Percentiles rank a stretch among this genome's conserved stretches.
phyloP scores from a whole-genome alignment of 164 flowering plant species.

The Umbellularia californica region DNA sequence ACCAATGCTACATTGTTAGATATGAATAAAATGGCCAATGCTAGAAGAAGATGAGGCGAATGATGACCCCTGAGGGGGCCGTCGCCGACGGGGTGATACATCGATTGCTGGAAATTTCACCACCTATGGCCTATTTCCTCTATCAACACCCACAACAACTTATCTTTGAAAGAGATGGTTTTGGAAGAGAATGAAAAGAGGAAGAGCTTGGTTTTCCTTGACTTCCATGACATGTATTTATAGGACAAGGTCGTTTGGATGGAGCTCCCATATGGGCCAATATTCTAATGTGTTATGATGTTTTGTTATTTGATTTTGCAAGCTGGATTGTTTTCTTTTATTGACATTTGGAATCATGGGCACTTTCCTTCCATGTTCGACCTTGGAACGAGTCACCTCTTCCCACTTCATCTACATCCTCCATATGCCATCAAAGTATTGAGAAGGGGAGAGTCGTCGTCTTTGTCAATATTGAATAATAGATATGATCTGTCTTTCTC shows the following conservation, averaged over 20 bases:
- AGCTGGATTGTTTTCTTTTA: not conserved
- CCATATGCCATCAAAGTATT: too few species aligned
- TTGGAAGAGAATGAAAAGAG: not conserved
- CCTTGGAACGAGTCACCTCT: not conserved
- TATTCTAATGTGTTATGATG: not conserved
- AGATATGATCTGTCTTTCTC: too few species aligned
- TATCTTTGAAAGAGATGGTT: not conserved
- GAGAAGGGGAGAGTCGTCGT: too few species aligned
- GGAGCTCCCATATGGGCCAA: not conserved
- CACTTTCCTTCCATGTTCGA: not conserved
- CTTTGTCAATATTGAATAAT: too few species aligned
- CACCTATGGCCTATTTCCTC: too few species aligned
- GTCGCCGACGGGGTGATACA: too few species aligned
- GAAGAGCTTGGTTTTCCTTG: not conserved
- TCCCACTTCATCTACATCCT: not conserved
- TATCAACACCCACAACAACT: too few species aligned
- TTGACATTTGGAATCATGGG: not conserved
- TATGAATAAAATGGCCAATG: not conserved
- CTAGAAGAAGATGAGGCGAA: not conserved
- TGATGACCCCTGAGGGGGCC: not conserved
- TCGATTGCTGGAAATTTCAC: too few species aligned
- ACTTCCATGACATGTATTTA: not conserved
- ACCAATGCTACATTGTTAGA: not conserved
- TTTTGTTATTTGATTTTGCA: not conserved
- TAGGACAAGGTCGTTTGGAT: not conserved